Conservation (phyloP, 2,329 filamentous ascomycete genomes). For the Diaporthe aspalathi region DNA sequence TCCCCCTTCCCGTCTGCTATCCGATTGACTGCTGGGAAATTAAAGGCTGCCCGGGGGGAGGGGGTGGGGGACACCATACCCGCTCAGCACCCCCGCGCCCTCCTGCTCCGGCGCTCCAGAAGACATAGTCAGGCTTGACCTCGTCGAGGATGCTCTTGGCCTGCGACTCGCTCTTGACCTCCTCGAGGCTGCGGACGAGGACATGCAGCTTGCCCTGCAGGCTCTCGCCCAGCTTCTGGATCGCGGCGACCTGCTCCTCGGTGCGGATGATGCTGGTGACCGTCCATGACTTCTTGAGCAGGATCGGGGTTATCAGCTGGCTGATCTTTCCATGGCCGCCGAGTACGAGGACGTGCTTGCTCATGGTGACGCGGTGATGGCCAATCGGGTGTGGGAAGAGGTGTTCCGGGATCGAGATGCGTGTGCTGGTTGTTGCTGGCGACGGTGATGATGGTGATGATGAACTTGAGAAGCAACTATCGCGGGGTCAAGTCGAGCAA, state of each 20-base stretch:
- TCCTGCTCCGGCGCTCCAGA: constrained; percentile 75
- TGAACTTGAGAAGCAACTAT: background rate
- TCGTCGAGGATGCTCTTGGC: constrained; percentile 72
- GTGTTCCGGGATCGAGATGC: too few relatives aligned
- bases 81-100: constrained; percentile 67
- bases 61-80: constrained; percentile 48
- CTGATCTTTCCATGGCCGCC: constrained; percentile 86
- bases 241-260: constrained; percentile 72
- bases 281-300: constrained; percentile 79
- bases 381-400: too few relatives aligned
- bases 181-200: constrained; percentile 77
- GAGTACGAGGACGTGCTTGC: constrained; percentile 74
- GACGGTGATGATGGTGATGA: background rate
- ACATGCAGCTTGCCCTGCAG: constrained; percentile 74
- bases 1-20: too few relatives aligned
- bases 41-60: too few relatives aligned
- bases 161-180: constrained; percentile 71
- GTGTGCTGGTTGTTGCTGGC: background rate
- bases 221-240: constrained; percentile 67
- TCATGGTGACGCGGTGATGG: constrained; percentile 41
- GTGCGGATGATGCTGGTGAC: constrained; percentile 84
- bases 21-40: too few relatives aligned
- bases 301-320: constrained; percentile 78
- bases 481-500: background rate
- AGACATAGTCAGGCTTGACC: constrained; percentile 72